Evolutionary conservation across 768 basidiomycete species (phyloP).

Genomic region (Lyophyllum semitale): DNA sequence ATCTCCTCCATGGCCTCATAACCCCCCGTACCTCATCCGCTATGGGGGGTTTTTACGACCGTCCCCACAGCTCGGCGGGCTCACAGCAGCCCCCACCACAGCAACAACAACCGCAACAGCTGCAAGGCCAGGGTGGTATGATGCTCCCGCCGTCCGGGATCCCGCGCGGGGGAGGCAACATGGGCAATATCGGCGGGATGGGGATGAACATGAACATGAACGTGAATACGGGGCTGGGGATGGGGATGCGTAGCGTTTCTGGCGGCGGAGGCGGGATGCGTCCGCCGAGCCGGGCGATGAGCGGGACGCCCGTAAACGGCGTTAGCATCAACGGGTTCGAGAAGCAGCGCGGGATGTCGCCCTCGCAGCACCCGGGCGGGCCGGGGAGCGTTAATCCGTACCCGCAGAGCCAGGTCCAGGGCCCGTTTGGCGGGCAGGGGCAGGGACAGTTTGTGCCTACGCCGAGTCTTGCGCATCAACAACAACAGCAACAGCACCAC

Average conservation of each 20-base stretch:
- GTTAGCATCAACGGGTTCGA: constrained; percentile 3
- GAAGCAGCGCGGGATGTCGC: constrained; percentile 11
- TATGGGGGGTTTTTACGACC: constrained; percentile 12
- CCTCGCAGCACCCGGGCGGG: not conserved
- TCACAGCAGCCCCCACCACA: constrained; percentile 6
- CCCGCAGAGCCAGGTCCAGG: constrained; percentile 1
- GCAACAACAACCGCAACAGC: constrained; percentile 7
- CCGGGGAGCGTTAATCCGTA: constrained; percentile 1
- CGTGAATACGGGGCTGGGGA: constrained; percentile 6
- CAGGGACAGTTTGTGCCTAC: not conserved
- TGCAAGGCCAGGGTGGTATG: constrained; percentile 6
- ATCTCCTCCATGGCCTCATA: constrained; percentile 6
- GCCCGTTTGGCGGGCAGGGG: not conserved
- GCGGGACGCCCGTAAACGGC: constrained; percentile 10
- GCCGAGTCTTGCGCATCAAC: constrained; percentile 9
- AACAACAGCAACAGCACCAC: constrained; percentile 14
- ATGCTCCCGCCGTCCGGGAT: constrained; percentile 14
- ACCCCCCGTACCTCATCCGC: constrained; percentile 4
- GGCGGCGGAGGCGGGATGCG: constrained; percentile 6
- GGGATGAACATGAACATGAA: constrained; percentile 4
- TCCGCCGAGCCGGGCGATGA: constrained; percentile 17
- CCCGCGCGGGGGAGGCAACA: constrained; percentile 2
- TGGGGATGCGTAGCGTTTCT: constrained; percentile 8
- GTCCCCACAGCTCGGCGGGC: constrained; percentile 11
- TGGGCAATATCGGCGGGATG: not conserved